These are phyloP conservation scores for Pseudocercospora ulei DNA, from an alignment of 2,329 filamentous ascomycete species.

Conservation along the genomic window DNA sequence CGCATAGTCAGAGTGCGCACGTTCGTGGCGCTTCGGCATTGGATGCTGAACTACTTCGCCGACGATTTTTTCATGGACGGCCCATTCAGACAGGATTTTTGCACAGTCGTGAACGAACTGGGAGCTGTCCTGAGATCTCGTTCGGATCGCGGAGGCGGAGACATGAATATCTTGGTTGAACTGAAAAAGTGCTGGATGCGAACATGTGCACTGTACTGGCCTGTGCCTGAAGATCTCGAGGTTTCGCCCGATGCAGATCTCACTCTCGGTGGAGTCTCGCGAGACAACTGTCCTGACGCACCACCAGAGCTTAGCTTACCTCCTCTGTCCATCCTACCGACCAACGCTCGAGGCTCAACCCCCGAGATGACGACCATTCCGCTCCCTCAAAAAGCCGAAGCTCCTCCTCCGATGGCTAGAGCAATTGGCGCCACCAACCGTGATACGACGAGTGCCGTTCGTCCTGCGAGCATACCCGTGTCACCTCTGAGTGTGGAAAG, in stretches of 20 bases:
- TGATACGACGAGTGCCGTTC: slow-evolving; percentile 18
- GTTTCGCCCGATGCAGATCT: slow-evolving; percentile 56
- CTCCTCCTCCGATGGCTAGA: slow-evolving; percentile 10
- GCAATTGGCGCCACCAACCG: slow-evolving; percentile 15
- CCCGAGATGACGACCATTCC: slow-evolving; percentile 24
- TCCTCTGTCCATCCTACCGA: slow-evolving; percentile 22
- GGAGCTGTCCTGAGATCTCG: slow-evolving; percentile 46
- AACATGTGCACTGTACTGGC: slow-evolving; percentile 84
- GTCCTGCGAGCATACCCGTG: slow-evolving; percentile 35
- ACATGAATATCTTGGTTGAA: slow-evolving; percentile 81
- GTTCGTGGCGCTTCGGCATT: slow-evolving; percentile 90
- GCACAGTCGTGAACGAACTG: slow-evolving; percentile 62
- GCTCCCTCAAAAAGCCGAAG: slow-evolving; percentile 15
- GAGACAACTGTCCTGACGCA: slow-evolving; percentile 11
- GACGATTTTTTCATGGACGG: slow-evolving; percentile 82
- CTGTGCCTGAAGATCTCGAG: slow-evolving; percentile 53
- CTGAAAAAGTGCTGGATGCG: slow-evolving; percentile 96
- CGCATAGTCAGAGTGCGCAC: slow-evolving; percentile 91
- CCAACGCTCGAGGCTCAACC: slow-evolving; percentile 21
- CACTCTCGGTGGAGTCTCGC: slow-evolving; percentile 55
- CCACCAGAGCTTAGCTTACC: slow-evolving; percentile 21
- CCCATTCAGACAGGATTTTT: slow-evolving; percentile 65
- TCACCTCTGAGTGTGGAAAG: slow-evolving; percentile 45
- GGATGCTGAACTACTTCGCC: slow-evolving; percentile 95
- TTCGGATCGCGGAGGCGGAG: slow-evolving; percentile 48